phyloP scores from a whole-genome alignment of 2,329 filamentous ascomycete species.

The Tetracladium maxilliforme region DNA sequence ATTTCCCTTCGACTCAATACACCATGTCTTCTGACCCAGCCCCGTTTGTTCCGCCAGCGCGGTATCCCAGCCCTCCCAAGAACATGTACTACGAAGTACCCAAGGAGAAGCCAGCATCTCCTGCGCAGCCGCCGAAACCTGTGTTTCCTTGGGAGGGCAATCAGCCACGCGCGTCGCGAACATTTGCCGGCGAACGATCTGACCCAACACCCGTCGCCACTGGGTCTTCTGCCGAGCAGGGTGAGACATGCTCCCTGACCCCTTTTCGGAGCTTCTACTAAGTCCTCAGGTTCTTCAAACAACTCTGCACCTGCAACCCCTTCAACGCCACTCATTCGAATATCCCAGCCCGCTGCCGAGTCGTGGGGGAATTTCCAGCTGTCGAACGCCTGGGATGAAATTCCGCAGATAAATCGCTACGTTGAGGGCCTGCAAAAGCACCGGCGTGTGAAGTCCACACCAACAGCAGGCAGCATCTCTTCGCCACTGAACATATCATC shows the following conservation, averaged over 20 bases:
- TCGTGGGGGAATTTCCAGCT: no score
- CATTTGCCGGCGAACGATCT: slow-evolving; percentile 44
- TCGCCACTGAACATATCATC: no score
- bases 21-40: slow-evolving; percentile 65
- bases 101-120: slow-evolving; percentile 40
- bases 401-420: slow-evolving; percentile 78
- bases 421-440: slow-evolving; percentile 62
- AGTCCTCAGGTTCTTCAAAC: background rate
- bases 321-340: slow-evolving; percentile 30
- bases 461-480: no score
- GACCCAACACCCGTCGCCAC: no score
- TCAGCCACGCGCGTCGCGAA: slow-evolving; percentile 45
- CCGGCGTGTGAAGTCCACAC: slow-evolving; percentile 19
- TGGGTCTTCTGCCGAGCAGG: no score
- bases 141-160: slow-evolving; percentile 87
- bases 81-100: slow-evolving; percentile 85
- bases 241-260: no score
- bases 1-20: slow-evolving; percentile 69
- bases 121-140: slow-evolving; percentile 42
- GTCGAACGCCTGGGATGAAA: slow-evolving; percentile 92
- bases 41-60: slow-evolving; percentile 61
- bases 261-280: background rate
- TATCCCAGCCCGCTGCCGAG: no score
- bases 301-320: slow-evolving; percentile 21
- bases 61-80: slow-evolving; percentile 71